Conservation (phyloP, 2,329 filamentous ascomycete species). For the Plenodomus lindquistii region DNA sequence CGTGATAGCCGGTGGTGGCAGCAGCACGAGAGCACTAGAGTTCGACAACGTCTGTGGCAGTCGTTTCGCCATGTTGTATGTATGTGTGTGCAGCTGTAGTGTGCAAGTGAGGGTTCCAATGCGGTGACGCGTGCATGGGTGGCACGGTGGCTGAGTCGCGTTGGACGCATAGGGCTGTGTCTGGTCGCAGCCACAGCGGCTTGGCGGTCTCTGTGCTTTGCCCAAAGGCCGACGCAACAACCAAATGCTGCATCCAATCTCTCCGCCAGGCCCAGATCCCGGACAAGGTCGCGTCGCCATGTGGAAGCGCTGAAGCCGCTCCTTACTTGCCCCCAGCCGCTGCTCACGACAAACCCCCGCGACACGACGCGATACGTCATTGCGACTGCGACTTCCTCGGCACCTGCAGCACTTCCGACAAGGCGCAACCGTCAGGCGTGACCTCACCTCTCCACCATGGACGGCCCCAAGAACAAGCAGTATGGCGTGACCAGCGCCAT, state of each 20-base stretch:
- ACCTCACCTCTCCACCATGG: constrained; percentile 29
- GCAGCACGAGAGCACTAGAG: constrained; percentile 30
- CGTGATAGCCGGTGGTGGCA: constrained; percentile 25
- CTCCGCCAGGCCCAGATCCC: constrained; percentile 12
- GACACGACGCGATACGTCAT: constrained; percentile 12
- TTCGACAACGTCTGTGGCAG: constrained; percentile 29
- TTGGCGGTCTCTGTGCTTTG: constrained; percentile 16
- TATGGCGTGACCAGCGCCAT: constrained; percentile 86
- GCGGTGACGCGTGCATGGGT: neutral
- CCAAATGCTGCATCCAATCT: constrained; percentile 19
- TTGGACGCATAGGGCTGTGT: constrained; percentile 13
- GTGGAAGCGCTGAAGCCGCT: constrained; percentile 29
- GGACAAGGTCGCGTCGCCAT: constrained; percentile 33
- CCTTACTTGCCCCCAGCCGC: constrained; percentile 5
- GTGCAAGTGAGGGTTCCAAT: neutral
- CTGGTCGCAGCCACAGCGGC: constrained; percentile 9
- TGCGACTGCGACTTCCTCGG: constrained; percentile 17
- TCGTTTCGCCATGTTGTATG: constrained; percentile 10
- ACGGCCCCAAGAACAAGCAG: constrained; percentile 35
- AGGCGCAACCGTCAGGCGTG: constrained; percentile 13
- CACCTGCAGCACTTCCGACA: constrained; percentile 27
- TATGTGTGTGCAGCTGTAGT: neutral
- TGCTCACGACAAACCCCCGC: constrained; percentile 15
- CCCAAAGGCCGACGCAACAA: constrained; percentile 18
- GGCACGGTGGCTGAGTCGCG: no score